Percentiles rank a stretch among this genome's conserved stretches.
These are phyloP conservation scores for Podosphaera aphanis DNA, from an alignment of 2,329 filamentous ascomycete species.

Conservation along the genomic window DNA sequence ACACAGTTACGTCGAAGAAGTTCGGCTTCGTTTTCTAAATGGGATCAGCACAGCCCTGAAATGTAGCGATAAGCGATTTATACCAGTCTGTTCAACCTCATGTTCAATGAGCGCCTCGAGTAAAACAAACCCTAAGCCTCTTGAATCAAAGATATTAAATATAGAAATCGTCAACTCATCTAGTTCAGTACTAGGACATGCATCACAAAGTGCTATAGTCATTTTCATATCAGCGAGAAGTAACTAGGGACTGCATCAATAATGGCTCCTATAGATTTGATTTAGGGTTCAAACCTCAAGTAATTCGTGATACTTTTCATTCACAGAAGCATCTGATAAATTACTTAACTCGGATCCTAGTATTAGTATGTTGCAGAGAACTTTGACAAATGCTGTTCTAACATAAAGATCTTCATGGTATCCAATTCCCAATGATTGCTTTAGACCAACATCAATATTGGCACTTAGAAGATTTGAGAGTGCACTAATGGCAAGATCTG, in stretches of 20 bases:
- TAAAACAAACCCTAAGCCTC: slow-evolving; percentile 37
- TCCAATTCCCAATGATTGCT: slow-evolving; percentile 45
- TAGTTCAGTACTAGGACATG: slow-evolving; percentile 43
- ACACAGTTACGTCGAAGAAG: slow-evolving; percentile 44
- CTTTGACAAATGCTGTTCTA: slow-evolving; percentile 44
- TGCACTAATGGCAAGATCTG: slow-evolving; percentile 42
- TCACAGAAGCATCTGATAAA: slow-evolving; percentile 41
- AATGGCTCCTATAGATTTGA: background rate
- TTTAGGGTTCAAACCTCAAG: slow-evolving; percentile 23
- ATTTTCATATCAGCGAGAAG: slow-evolving; percentile 38
- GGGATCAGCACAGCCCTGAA: slow-evolving; percentile 2
- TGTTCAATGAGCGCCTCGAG: slow-evolving; percentile 44
- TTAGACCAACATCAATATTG: slow-evolving; percentile 47
- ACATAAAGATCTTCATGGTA: slow-evolving; percentile 50
- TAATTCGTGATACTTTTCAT: slow-evolving; percentile 43
- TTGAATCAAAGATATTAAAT: slow-evolving; percentile 45
- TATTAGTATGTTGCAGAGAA: slow-evolving; percentile 46
- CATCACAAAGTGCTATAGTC: slow-evolving; percentile 37
- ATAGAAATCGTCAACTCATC: slow-evolving; percentile 46
- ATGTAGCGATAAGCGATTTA: slow-evolving; percentile 3
- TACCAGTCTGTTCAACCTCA: slow-evolving; percentile 42
- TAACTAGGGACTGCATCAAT: slow-evolving; percentile 19
- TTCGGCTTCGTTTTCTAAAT: slow-evolving; percentile 39
- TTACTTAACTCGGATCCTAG: slow-evolving; percentile 50
- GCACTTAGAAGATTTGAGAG: slow-evolving; percentile 46